Evolutionary conservation across 805 yeast species (phyloP), one percentile per base, ranked within the genome.

Genomic region (Candida stauntonica): DNA sequence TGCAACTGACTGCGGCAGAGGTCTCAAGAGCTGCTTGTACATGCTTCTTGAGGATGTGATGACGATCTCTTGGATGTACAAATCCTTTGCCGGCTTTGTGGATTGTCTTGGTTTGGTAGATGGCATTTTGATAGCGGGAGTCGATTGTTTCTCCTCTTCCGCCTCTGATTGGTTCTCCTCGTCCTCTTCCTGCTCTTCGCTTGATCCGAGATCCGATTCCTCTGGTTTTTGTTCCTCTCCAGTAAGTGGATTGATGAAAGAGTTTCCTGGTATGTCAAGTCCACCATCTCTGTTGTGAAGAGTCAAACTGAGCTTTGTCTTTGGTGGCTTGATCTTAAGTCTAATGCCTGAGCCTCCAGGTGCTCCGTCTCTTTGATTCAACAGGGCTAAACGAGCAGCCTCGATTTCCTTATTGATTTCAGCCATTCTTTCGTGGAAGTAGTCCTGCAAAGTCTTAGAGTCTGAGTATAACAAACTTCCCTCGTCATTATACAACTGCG

Each of bases 401-500:
- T 41, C 47, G 23, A 43, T 35, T 17, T 48, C 42, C 18, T 42
- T 41, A 27, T 37, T 52, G 50, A 37, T 55, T 41, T 50, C 58
- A 41, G 26, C 56, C 50, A 70, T 62, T 44, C 67, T 52, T 29
- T 55, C 64, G 27, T 67, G 63, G 47, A 82, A 78, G 43, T 68
- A 69, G 21, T 67, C 68, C 44, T 75, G 69, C 36, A 93, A 68
- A 31, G 73, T 71, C 27, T 58, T 62, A 0, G 97, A 81, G 61
- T 87, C 94, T 43, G 75, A 75, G 54, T 79, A 77, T 29, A 89
- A 79, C 37, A 77, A 68, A 37, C 93, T 77, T 2, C 74, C 77
- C 36, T 83, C 83, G 43, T 79, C 83, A 59, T 89, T 91, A 61
- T 79, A 91, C 1, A 71, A 58, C 54, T 78, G 77, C 2, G 97